phyloP scores from a whole-genome alignment of 2,329 filamentous ascomycete genomes.

The Orbilia javanica region DNA sequence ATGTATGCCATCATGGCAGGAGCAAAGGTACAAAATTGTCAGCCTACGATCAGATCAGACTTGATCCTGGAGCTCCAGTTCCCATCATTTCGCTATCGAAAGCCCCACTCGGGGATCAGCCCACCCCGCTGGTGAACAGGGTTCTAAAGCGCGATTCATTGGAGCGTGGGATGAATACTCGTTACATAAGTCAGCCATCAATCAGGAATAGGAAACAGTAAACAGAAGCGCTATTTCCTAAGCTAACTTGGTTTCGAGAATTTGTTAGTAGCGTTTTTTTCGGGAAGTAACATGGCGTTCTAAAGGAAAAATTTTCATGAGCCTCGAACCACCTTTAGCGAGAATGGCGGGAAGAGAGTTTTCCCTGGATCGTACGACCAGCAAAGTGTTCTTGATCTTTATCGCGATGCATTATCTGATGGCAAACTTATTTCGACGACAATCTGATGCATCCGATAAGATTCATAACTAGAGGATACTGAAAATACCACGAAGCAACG shows the following conservation, averaged over 20 bases:
- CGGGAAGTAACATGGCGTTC: slow-evolving; percentile 18
- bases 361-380: neutral
- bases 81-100: slow-evolving; percentile 10
- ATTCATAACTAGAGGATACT: neutral
- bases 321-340: slow-evolving; percentile 44
- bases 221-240: slow-evolving; percentile 19
- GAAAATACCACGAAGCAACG: slow-evolving; percentile 44
- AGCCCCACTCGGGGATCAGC: slow-evolving; percentile 29
- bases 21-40: slow-evolving; percentile 25
- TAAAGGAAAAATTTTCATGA: slow-evolving; percentile 33
- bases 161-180: slow-evolving; percentile 36
- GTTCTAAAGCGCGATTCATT: slow-evolving; percentile 24
- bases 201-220: slow-evolving; percentile 31
- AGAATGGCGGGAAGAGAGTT: slow-evolving; percentile 23
- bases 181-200: slow-evolving; percentile 41
- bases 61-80: slow-evolving; percentile 3
- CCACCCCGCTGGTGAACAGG: slow-evolving; percentile 31
- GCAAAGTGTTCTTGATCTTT: neutral
- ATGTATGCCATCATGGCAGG: slow-evolving; percentile 30
- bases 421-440: slow-evolving; percentile 44
- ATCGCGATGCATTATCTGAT: slow-evolving; percentile 48
- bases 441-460: slow-evolving; percentile 54
- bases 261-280: slow-evolving; percentile 3
- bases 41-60: slow-evolving; percentile 50
- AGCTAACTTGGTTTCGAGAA: neutral